A percentile compares a stretch with the other conserved stretches of the same genome.
Conservation (phyloP, 2,329 filamentous ascomycete species). For the Colletotrichum lupini region DNA sequence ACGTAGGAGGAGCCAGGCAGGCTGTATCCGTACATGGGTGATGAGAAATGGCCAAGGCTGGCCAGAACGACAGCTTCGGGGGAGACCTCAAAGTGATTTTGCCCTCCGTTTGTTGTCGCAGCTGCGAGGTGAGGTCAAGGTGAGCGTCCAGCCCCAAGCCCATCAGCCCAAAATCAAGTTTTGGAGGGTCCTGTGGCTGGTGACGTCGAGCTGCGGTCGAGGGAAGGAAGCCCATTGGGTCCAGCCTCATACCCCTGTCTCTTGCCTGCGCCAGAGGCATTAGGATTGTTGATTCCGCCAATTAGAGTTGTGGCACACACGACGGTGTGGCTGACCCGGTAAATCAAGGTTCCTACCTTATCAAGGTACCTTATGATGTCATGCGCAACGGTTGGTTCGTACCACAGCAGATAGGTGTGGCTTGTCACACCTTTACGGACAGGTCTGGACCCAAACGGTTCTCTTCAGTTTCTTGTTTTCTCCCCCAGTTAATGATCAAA, state of each 20-base stretch:
- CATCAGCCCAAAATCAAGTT: constrained; percentile 22
- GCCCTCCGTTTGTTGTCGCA: neutral
- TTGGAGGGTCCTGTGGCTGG: constrained; percentile 33
- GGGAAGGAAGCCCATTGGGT: constrained; percentile 20
- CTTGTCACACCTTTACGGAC: neutral
- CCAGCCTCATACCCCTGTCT: constrained; percentile 28
- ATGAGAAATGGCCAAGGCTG: constrained; percentile 4
- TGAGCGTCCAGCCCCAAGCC: neutral
- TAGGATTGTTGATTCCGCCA: neutral
- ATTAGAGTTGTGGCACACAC: constrained; percentile 7
- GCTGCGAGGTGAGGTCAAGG: constrained; percentile 13
- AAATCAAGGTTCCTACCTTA: too few species aligned
- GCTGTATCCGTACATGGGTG: neutral
- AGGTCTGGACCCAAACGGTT: constrained; percentile 12
- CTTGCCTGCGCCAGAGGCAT: neutral
- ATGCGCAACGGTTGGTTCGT: constrained; percentile 1
- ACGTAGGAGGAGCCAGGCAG: constrained; percentile 7
- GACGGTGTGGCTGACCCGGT: constrained; percentile 12
- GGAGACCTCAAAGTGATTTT: neutral
- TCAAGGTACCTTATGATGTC: constrained; percentile 14
- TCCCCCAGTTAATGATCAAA: neutral
- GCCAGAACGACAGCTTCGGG: neutral
- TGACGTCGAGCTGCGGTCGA: constrained; percentile 22
- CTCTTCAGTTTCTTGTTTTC: neutral
- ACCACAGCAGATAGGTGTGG: neutral